Evolutionary conservation across 192 early-diverging fungal species (phyloP), one percentile per base, ranked within the genome.

Genomic region (Powellomyces hirtus): DNA sequence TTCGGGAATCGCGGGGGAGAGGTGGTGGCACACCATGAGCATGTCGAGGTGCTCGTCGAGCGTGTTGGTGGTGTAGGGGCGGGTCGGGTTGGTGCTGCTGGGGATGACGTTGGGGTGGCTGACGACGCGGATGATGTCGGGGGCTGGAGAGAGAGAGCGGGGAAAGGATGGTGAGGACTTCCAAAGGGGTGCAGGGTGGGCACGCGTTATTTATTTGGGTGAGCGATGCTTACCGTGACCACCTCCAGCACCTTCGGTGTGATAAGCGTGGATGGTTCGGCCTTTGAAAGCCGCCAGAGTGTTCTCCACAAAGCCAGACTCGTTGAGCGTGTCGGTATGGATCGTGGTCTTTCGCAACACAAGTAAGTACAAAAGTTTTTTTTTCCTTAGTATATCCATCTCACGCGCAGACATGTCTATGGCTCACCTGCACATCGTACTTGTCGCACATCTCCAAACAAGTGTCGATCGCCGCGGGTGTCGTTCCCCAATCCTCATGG

Each of bases 31-130:
- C 4, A 97, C 78, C 95, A 97, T 96, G 20, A 98, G 82, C 96
- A 98, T 97, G 68, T 98, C 96, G 24, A 98, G 84, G 74, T 98
- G 96, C 72, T 98, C 96, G 76, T 98, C 96, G 45, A 96, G 80
- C 20, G 96, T 98, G 80, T 98, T 98, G 34, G 80, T 74, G 46
- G 96, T 97, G 71, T 83, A 98, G 2, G 95, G 94, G n/a, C 95
- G 81, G 1, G 96, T 98, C 0, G 96, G 96, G 46, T 96, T 98
- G 29, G 96, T 98, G 38, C 92, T 94, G 14, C 91, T 92, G 11
- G 96, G 96, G 36, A 98, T 88, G 5, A 98, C 94, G 45, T 93
- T 93, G 30, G 83, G 74, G 34, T 90, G 83, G 58, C 93, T 87
- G 61, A 89, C 45, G 85, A 93, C 38, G 8, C 65, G 72, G 55